Evolutionary conservation across 352 stramenopile species (phyloP), one percentile per base, ranked within the genome.

Genomic region (Globisporangium cystogenes): DNA sequence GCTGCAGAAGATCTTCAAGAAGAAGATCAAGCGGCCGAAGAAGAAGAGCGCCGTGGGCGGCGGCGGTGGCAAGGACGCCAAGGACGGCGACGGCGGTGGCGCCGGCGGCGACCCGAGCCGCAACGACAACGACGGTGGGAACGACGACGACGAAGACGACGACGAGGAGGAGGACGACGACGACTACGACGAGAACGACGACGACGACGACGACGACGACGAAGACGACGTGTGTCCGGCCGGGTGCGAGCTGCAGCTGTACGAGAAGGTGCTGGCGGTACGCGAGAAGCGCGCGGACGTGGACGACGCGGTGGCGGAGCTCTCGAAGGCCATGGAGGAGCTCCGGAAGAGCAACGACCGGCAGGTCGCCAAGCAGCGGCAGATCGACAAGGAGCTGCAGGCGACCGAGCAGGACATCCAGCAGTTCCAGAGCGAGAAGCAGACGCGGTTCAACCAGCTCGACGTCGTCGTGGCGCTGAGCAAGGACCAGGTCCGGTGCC

Each of bases 391-490:
- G 69, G 91, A 97, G 46, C 66, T 97, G 1, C 76, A 89, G 36
- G 73, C 72, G 16, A 96, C 86, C 4, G 82, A 93, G 51, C 70
- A 76, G 37, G 90, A 98, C 49, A 96, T 97, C 33, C 84, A 90
- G 60, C 68, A 76, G 24, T 97, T 98, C 60, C 91, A 98, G 62
- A 91, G 80, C 46, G 90, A 98, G 61, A 98, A 98, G 67, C 93
- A 98, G 70, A 75, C 63, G 53, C 77, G 79, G n/a, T 93, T 94
- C 62, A 96, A 96, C 46, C 71, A 95, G 53, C 59, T 96, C 10
- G 78, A 94, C 31, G 75, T 95, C n/a, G 74, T 90, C 10, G 62
- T 95, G 11, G 66, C 82, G 16, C 68, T 96, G 12, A 87, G 71
- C 46, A 84, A 80, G 37, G 62, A 76, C 3, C 87, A 96, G 52